A percentile compares a stretch with the other conserved stretches of the same genome.
phyloP scores from a whole-genome alignment of 1,284 basidiomycete genomes.

The Puccinia triticina region DNA sequence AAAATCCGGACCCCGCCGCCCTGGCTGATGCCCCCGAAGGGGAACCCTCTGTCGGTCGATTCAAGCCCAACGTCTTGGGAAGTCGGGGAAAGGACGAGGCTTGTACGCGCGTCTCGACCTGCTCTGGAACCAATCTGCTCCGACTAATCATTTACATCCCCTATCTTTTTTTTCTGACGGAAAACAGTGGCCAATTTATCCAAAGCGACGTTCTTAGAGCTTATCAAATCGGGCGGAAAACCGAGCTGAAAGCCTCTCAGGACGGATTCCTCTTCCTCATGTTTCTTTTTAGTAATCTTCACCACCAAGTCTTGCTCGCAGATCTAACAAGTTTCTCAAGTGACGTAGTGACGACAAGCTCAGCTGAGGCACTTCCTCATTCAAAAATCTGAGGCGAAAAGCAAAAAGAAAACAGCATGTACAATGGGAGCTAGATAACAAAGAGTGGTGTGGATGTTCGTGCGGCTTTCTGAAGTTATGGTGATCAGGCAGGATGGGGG shows the following conservation, averaged over 20 bases:
- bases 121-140: not conserved
- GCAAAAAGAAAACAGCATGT: too few relatives aligned
- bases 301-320: too few relatives aligned
- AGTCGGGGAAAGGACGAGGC: slow-evolving; percentile 58
- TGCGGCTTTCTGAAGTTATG: too few relatives aligned
- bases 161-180: not conserved
- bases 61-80: slow-evolving; percentile 57
- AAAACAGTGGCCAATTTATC: slow-evolving; percentile 59
- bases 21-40: slow-evolving; percentile 25
- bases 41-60: slow-evolving; percentile 30
- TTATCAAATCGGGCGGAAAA: slow-evolving; percentile 54
- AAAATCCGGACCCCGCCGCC: slow-evolving; percentile 25
- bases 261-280: not conserved
- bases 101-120: slow-evolving; percentile 53
- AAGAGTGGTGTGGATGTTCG: too few relatives aligned
- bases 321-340: too few relatives aligned
- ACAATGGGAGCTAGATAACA: too few relatives aligned
- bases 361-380: too few relatives aligned
- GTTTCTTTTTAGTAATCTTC: not conserved
- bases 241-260: not conserved
- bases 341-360: too few relatives aligned
- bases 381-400: too few relatives aligned
- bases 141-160: not conserved
- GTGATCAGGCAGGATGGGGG: too few relatives aligned
- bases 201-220: slow-evolving; percentile 58